Evolutionary conservation across 1,284 basidiomycete genomes (phyloP), one percentile per base, ranked within the genome.

Genomic region (Ceratobasidium sp.): DNA sequence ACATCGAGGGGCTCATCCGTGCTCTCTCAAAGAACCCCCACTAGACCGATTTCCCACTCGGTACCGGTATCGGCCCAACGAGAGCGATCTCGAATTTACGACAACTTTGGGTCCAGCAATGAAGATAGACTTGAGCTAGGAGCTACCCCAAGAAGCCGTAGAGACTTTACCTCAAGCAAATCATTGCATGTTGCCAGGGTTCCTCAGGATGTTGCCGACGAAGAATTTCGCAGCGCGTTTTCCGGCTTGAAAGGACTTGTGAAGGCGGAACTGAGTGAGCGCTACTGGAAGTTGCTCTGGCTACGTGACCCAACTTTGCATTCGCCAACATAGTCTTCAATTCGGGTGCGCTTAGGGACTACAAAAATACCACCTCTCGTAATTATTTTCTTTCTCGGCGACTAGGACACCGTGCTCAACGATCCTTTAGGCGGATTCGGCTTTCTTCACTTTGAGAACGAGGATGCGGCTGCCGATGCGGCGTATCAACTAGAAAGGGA

Each of bases 371-470:
- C 9, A 15, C 44, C 33, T 51, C 58, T 39, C 71, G 71, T 75
- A 75, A 42, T 20, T 18, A 20, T 46, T 63, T 44, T 10, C 12
- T 42, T n/a, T 33, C 28, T 42, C 13, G 5, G 3, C 20, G 13
- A 18, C 15, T 51, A 2, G 33, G 23, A 55, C 15, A 13, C 13
- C 9, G 20, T 39, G 28, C 18, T 46, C 40, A 44, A 64, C 20
- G 5, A 39, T 53, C 26, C 15, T 64, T 12, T 46, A 75, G 71
- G 71, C 10, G 71, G 71, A 51, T 75, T 75, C 28, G 71, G 71
- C 4, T 75, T 75, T 42, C 60, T 75, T 20, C 71, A 75, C 53
- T 75, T 75, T 26, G 46, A 49, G 28, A 39, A 42, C 60, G 71
- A 46, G 42, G 44, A 33, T 1, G 58, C 44, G 20, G 70, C 71